These are phyloP conservation scores for Linum lewisii DNA, from an alignment of 345 rosid species.

Conservation along the genomic window DNA sequence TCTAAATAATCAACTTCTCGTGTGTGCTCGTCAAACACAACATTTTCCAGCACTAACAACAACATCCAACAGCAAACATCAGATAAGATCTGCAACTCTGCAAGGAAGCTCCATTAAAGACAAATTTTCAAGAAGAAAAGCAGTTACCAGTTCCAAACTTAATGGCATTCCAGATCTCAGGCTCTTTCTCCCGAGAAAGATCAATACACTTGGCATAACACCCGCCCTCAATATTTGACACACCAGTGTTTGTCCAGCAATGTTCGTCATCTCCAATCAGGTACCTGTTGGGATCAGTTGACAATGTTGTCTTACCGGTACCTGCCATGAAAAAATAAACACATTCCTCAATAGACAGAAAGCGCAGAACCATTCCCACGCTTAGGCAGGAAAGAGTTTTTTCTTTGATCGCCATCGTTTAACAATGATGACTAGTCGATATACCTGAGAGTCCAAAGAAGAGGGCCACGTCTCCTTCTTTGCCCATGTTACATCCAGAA, in stretches of 20 bases:
- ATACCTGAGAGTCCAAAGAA: conserved; percentile 98
- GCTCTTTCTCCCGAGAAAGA: conserved; percentile 84
- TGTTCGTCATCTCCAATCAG: conserved; percentile 97
- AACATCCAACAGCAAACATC: background rate
- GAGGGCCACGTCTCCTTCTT: conserved; percentile 98
- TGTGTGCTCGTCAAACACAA: conserved; percentile 88
- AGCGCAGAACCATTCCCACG: too few species aligned
- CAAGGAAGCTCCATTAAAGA: background rate
- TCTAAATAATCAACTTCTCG: conserved; percentile 79
- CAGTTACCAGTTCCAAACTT: conserved; percentile 81
- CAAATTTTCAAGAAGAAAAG: background rate
- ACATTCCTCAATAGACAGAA: too few species aligned
- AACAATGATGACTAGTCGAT: too few species aligned
- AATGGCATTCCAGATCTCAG: conserved; percentile 94
- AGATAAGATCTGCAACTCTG: too few species aligned
- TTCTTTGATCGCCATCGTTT: too few species aligned
- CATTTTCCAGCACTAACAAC: conserved; percentile 68
- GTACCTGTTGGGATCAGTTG: conserved; percentile 87
- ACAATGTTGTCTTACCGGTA: conserved; percentile 91
- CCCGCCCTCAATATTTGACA: conserved; percentile 95
- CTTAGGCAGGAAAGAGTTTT: too few species aligned
- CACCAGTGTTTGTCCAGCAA: conserved; percentile 86
- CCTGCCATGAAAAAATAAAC: conserved; percentile 31
- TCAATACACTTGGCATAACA: conserved; percentile 98
- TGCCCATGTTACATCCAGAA: conserved; percentile 98